phyloP scores from a whole-genome alignment of 805 yeast genomes.

The Myxozyma geophila region DNA sequence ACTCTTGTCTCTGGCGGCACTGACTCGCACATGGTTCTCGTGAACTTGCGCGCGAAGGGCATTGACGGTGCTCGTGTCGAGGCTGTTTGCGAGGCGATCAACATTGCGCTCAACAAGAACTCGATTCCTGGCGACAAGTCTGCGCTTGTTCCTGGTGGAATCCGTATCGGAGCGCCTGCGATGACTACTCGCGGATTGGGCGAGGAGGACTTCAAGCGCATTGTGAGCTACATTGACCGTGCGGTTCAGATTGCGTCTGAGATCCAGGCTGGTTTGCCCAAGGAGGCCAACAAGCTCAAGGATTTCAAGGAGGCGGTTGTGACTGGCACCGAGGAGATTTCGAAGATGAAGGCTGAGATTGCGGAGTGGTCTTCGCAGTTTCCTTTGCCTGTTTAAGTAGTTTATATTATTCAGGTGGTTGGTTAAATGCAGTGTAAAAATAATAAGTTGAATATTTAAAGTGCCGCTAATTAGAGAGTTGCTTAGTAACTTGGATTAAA shows the following conservation, averaged over 20 bases:
- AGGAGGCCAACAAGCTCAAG: constrained; percentile 91
- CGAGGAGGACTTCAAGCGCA: constrained; percentile 79
- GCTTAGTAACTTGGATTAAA: too few relatives aligned
- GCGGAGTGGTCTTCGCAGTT: constrained; percentile 74
- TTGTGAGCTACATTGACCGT: constrained; percentile 77
- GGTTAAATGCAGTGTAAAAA: not conserved
- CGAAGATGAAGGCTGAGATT: constrained; percentile 73
- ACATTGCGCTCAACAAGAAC: constrained; percentile 96
- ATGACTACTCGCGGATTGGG: constrained; percentile 97
- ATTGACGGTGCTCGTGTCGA: constrained; percentile 98
- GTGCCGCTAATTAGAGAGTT: not conserved
- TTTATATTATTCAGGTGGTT: not conserved
- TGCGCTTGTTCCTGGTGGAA: constrained; percentile 95
- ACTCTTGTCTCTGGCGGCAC: constrained; percentile 92
- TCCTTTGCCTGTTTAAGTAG: constrained; percentile 47
- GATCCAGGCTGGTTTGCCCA: constrained; percentile 75
- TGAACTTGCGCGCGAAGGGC: constrained; percentile 83
- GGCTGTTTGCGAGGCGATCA: constrained; percentile 89
- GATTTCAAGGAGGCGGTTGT: constrained; percentile 88
- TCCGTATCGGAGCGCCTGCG: constrained; percentile 97
- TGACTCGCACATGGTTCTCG: constrained; percentile 94
- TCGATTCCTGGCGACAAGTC: constrained; percentile 97
- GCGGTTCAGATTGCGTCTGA: constrained; percentile 77
- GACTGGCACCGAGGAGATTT: constrained; percentile 71
- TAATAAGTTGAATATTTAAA: not conserved